phyloP scores from a whole-genome alignment of 257 asterid species.

The Thymus mandschuricus region DNA sequence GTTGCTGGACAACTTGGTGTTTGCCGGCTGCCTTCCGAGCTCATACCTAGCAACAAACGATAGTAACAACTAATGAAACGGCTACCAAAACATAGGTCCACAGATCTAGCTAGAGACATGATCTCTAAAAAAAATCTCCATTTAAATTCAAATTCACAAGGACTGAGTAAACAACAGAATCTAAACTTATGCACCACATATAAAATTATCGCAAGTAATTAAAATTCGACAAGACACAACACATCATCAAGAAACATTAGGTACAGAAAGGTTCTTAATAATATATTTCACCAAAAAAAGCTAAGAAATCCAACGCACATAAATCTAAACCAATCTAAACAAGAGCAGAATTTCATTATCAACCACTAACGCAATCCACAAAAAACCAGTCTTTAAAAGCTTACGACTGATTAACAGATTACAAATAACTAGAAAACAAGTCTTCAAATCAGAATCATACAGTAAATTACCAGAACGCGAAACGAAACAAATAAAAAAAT shows the following conservation, averaged over 20 bases:
- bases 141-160: too few relatives aligned
- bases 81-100: neutral
- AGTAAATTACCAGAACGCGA: too few relatives aligned
- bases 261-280: neutral
- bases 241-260: neutral
- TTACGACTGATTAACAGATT: neutral
- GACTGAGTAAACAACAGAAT: neutral
- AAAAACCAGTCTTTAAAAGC: neutral
- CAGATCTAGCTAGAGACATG: neutral
- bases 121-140: too few relatives aligned
- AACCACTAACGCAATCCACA: neutral
- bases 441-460: neutral
- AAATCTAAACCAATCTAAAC: neutral
- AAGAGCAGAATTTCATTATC: neutral
- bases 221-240: neutral
- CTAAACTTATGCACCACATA: neutral
- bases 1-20: conserved; percentile 72
- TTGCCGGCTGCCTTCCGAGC: conserved; percentile 88
- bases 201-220: neutral
- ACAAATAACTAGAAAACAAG: neutral
- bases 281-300: neutral
- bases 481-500: neutral
- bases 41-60: conserved; percentile 55
- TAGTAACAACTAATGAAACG: conserved; percentile 1
- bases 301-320: neutral